Evolutionary conservation across 225 moss, liverwort and hornwort species (phyloP).

Genomic region (Straminergon stramineum): DNA sequence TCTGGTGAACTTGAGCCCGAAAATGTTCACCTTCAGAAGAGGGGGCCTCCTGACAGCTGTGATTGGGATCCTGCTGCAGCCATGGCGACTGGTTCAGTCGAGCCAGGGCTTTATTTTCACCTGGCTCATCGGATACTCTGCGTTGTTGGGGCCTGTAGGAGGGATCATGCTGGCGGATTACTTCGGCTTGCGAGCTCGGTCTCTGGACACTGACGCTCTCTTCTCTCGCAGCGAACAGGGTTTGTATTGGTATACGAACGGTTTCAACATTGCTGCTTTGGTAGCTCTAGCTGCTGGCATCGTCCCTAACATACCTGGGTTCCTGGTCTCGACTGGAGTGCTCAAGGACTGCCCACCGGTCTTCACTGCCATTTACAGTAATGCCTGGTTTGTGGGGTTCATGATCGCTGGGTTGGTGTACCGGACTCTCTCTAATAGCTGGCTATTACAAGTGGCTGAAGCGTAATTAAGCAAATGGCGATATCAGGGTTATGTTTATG

Average conservation of each 20-base stretch:
- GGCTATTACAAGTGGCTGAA: slow-evolving; percentile 8
- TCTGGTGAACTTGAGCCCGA: slow-evolving; percentile 62
- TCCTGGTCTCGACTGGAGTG: slow-evolving; percentile 38
- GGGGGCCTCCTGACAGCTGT: slow-evolving; percentile 59
- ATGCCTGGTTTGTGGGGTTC: slow-evolving; percentile 90
- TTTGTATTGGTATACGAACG: slow-evolving; percentile 66
- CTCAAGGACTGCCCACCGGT: slow-evolving; percentile 20
- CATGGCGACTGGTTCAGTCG: slow-evolving; percentile 83
- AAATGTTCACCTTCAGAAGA: slow-evolving; percentile 48
- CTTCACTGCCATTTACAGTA: slow-evolving; percentile 50
- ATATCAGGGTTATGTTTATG: neutral
- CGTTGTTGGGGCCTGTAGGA: slow-evolving; percentile 78
- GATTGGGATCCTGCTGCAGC: slow-evolving; percentile 59
- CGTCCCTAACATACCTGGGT: slow-evolving; percentile 67
- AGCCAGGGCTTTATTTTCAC: slow-evolving; percentile 75
- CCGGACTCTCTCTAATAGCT: slow-evolving; percentile 20
- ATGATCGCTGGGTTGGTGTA: slow-evolving; percentile 47
- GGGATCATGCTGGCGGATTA: slow-evolving; percentile 82
- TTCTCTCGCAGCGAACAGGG: slow-evolving; percentile 45
- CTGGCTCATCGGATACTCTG: slow-evolving; percentile 96
- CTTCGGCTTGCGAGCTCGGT: slow-evolving; percentile 50
- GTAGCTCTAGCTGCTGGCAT: slow-evolving; percentile 59
- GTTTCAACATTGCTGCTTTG: slow-evolving; percentile 68
- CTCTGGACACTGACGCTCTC: slow-evolving; percentile 42
- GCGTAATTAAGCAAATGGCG: neutral